Evolutionary conservation across 2,329 filamentous ascomycete species (phyloP), one percentile per base, ranked within the genome.

Genomic region (Aureobasidium mangrovei): DNA sequence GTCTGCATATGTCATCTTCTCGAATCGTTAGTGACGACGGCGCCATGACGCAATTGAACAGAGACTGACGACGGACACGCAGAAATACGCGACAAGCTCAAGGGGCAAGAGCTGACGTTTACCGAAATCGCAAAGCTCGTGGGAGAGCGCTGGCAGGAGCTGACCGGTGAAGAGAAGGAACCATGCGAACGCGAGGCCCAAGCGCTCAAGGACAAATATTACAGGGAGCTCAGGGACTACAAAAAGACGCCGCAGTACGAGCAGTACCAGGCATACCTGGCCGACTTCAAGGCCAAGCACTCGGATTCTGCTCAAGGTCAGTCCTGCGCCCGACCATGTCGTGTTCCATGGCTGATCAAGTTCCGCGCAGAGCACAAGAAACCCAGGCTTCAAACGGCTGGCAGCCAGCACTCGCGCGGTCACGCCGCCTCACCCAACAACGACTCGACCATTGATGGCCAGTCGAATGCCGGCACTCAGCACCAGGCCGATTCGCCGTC

Each of bases 1-100:
- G 0, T 91, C 87, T 4, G 88, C 87, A 47, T 91, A 91, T 70
- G 88, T 91, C 9, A 79, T 91, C 12, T 93, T 93, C 64, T 91
- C 88, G 0, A 91, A 91, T 62, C 87, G 85, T 88, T 69, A 73
- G 84, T 76, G 32, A 5, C 12, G 18, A 3, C 18, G 18, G 18
- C 18, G 7, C 10, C 6, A 35, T 41, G 7, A 41, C 33, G 48
- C 35, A 5, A 31, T 31, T 7, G 9, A 9, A 7, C 12, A 27
- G 10, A 7, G 36, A 40, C 3, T 38, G 1, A 29, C 33, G 6
- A 49, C 45, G 33, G 7, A 4, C 4, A 18, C 26, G 0, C 60
- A 87, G 84, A 86, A 69, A 85, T 89, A 70, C 81, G 88, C 62
- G 88, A 91, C 62, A 81, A 86, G 26, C 70, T 91, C 27, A 89